Conservation (phyloP, 2,329 filamentous ascomycete genomes). For the Aspergillus flavus region DNA sequence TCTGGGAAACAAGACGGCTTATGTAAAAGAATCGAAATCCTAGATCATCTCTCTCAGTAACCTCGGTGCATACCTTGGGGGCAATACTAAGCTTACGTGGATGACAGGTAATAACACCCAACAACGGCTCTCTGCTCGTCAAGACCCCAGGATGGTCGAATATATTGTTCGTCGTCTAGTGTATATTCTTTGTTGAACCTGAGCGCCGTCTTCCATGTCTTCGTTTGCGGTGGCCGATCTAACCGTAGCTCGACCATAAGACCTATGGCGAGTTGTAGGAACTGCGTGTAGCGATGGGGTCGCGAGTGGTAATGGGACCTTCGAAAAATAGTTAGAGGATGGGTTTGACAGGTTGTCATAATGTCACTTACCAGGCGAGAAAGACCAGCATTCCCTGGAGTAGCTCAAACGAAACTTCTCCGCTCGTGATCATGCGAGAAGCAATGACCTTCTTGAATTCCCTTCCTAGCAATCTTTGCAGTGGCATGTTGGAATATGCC, state of each 20-base stretch:
- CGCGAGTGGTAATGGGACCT: slow-evolving; percentile 39
- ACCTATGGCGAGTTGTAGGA: slow-evolving; percentile 41
- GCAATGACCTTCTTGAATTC: slow-evolving; percentile 35
- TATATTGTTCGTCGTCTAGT: background rate
- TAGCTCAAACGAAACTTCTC: slow-evolving; percentile 41
- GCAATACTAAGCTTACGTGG: slow-evolving; percentile 31
- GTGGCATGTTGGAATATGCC: slow-evolving; percentile 34
- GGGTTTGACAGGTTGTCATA: background rate
- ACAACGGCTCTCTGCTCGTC: slow-evolving; percentile 50
- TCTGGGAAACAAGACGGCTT: slow-evolving; percentile 42
- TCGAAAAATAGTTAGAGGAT: background rate
- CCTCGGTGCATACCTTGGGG: background rate
- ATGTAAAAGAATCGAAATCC: slow-evolving; percentile 29
- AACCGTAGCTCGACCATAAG: slow-evolving; percentile 39
- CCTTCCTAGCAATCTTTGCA: slow-evolving; percentile 37
- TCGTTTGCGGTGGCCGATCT: slow-evolving; percentile 27
- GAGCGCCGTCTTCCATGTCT: slow-evolving; percentile 33
- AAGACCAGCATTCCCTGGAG: slow-evolving; percentile 43
- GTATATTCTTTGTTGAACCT: slow-evolving; percentile 26
- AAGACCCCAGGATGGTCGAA: slow-evolving; percentile 28
- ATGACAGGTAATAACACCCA: slow-evolving; percentile 49
- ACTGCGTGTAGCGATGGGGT: slow-evolving; percentile 35
- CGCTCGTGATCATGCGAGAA: slow-evolving; percentile 33
- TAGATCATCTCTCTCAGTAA: background rate
- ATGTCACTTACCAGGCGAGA: slow-evolving; percentile 33